phyloP scores from a whole-genome alignment of 2,329 filamentous ascomycete genomes.

The Pseudogymnoascus sp. region DNA sequence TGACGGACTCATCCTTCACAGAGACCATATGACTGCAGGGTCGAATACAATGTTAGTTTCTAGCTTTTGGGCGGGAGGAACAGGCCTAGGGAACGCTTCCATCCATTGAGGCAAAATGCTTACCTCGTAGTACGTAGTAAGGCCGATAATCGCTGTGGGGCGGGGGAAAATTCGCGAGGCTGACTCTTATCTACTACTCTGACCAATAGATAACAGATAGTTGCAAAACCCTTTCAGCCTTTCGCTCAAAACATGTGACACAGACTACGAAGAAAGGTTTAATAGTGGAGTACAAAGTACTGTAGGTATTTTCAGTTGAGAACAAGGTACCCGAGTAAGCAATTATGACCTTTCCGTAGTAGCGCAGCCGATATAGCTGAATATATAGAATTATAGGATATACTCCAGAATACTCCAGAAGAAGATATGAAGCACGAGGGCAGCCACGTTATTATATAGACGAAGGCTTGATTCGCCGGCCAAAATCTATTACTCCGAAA shows the following conservation, averaged over 20 bases:
- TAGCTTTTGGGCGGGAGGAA: not conserved
- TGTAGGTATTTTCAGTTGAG: not conserved
- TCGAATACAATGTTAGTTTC: not conserved
- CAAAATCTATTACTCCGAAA: slow-evolving; percentile 5
- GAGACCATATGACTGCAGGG: not conserved
- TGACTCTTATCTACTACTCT: not conserved
- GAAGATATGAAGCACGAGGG: slow-evolving; percentile 2
- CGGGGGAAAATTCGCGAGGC: slow-evolving; percentile 2
- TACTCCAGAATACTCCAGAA: not conserved
- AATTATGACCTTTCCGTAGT: slow-evolving; percentile 1
- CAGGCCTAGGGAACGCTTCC: not conserved
- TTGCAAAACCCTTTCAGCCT: slow-evolving; percentile 1
- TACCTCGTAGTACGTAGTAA: slow-evolving; percentile 4
- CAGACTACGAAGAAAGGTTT: not conserved
- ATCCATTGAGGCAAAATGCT: not conserved
- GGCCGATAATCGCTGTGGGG: slow-evolving; percentile 7
- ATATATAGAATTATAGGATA: not conserved
- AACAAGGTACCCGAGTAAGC: not conserved
- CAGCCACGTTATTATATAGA: slow-evolving; percentile 5
- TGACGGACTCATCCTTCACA: slow-evolving; percentile 9
- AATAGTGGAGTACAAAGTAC: not conserved
- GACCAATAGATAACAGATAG: not conserved
- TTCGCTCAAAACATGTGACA: not conserved
- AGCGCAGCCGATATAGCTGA: not conserved
- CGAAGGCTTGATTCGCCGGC: not conserved